These are phyloP conservation scores for Debaryomyces psychrophilus DNA, from an alignment of 1,139 yeast species.

Conservation along the genomic window DNA sequence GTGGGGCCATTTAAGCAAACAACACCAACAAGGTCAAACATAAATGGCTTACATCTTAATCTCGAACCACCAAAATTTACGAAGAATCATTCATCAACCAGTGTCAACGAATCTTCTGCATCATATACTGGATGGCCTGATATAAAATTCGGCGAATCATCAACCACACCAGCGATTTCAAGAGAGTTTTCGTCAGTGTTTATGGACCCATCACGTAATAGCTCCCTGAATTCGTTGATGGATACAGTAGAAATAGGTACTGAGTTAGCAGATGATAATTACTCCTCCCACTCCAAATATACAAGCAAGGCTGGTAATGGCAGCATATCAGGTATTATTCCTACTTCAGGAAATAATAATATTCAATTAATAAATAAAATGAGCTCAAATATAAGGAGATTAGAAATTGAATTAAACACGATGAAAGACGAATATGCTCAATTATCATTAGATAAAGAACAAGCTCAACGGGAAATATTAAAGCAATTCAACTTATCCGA, in stretches of 20 bases:
- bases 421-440: constrained; percentile 64
- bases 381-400: constrained; percentile 72
- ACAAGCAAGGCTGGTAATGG: constrained; percentile 13
- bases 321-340: constrained; percentile 19
- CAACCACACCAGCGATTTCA: constrained; percentile 31
- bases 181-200: constrained; percentile 20
- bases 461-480: constrained; percentile 68
- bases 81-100: constrained; percentile 10
- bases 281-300: constrained; percentile 17
- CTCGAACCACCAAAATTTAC: constrained; percentile 9
- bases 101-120: constrained; percentile 5
- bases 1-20: neutral
- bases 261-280: constrained; percentile 16
- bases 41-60: constrained; percentile 3
- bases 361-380: constrained; percentile 73
- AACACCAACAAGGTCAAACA: neutral
- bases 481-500: constrained; percentile 46
- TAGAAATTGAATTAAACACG: constrained; percentile 76
- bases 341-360: constrained; percentile 22
- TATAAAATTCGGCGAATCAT: constrained; percentile 39
- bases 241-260: constrained; percentile 24
- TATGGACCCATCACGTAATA: constrained; percentile 19
- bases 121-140: constrained; percentile 20
- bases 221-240: constrained; percentile 25
- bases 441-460: constrained; percentile 60